Evolutionary conservation across 2,329 filamentous ascomycete genomes (phyloP), one percentile per base, ranked within the genome.

Genomic region (Penicillium sp.): DNA sequence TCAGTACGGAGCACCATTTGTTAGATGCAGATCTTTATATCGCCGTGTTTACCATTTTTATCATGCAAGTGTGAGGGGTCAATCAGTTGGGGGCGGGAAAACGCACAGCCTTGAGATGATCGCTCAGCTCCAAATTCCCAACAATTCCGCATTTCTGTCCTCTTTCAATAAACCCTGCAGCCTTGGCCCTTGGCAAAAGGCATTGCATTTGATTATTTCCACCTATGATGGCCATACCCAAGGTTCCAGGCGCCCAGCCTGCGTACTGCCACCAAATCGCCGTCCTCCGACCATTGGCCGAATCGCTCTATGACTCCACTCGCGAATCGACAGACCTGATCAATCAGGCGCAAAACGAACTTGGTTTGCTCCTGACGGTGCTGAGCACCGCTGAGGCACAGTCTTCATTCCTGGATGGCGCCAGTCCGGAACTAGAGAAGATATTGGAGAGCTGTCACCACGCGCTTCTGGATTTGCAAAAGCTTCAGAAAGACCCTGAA

Each of bases 271-370:
- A 47, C 3, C 47, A 56, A 41, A 35, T 49, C 10, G 42, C 51
- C 12, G 39, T 35, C 18, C 25, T 58, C 40, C 47, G 47, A 23
- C 53, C 47, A 9, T 39, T 59, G 25, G 47, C 44, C 23, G 44
- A 41, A 29, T 49, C 47, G 7, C 51, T 59, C 4, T 54, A 54
- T 28, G 40, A 56, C 35, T 51, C 49, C 31, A 58, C 49, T 27
- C 35, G 46, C n/a, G 15, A 28, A 8, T 52, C 55, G 25, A 42
- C 49, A 3, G 45, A 50, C 9, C 35, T 51, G 9, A 46, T 50
- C n/a, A 58, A 47, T 31, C 55, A 54, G 27, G 45, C 44, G 4
- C 44, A 49, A 3, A 48, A 50, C 23, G 56, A 59, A 25, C 46
- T 59, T n/a, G 44, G 33, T 6, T 32, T 58, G 23, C 49, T 59